Conservation (phyloP, 2,329 filamentous ascomycete genomes). For the Fusarium equiseti region DNA sequence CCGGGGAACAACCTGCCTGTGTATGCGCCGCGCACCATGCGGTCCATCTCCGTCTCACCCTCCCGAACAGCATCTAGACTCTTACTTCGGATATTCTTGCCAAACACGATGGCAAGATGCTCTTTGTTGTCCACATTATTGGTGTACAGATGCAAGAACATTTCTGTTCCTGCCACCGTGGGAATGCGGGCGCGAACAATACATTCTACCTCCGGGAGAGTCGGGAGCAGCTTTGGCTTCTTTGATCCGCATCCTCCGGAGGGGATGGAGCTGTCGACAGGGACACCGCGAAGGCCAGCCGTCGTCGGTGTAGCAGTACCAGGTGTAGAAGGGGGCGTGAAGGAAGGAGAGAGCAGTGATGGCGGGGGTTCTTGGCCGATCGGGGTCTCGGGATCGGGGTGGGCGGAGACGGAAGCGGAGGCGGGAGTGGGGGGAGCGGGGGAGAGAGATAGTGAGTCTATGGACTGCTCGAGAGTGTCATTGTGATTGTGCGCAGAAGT, state of each 20-base stretch:
- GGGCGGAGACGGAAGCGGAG: conserved; percentile 28
- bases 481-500: conserved; percentile 27
- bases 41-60: conserved; percentile 86
- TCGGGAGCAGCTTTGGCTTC: conserved; percentile 78
- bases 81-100: conserved; percentile 81
- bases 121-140: conserved; percentile 96
- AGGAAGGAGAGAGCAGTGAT: conserved; percentile 88
- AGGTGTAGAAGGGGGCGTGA: conserved; percentile 77
- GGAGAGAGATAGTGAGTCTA: conserved; percentile 55
- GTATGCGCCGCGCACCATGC: conserved; percentile 96
- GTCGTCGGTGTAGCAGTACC: conserved; percentile 66
- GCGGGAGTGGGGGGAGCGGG: conserved; percentile 38
- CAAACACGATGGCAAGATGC: conserved; percentile 97
- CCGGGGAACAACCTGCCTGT: conserved; percentile 89
- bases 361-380: conserved; percentile 59
- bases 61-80: conserved; percentile 77
- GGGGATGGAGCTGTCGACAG: conserved; percentile 70
- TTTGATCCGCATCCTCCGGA: conserved; percentile 72
- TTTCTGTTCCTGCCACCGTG: conserved; percentile 90
- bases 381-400: conserved; percentile 37
- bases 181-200: conserved; percentile 95
- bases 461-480: conserved; percentile 41
- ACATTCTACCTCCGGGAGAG: conserved; percentile 88
- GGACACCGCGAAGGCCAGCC: conserved; percentile 63
- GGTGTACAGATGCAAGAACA: conserved; percentile 95